Base-by-base conservation (phyloP, 2,329 filamentous ascomycete species). In the Leptographium lundbergii region DNA sequence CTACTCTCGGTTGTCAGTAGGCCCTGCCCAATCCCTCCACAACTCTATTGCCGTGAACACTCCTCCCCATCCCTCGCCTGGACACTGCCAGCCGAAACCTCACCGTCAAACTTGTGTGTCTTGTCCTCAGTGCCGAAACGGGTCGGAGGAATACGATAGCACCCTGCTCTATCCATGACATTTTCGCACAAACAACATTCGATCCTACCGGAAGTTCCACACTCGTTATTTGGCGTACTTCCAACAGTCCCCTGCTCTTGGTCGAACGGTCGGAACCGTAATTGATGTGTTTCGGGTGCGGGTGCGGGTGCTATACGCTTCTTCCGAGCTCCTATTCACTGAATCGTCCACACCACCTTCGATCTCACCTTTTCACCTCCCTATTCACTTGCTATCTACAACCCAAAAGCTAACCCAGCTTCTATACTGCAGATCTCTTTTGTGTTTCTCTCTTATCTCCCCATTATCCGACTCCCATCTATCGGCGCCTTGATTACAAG, bases 21-120 rank as follows among this genome's bases (percentile, higher is more conserved):
- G 55, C 59, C 60, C 56, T 59, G 39, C 59, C 51, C 45, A 29
- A 27, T 57, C 56, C 24, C 25, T 34, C 52, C 36, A 42, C 50
- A 34, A 27, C 24, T 39, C 54, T 19, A 32, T 45, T 45, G 17
- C 36, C 39, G 36, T 24, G 36, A 19, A 9, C 53, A 17, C 7
- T 45, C 13, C 24, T 54, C 53, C 25, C 29, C 14, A 24, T 39
- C 27, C 17, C 5, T 54, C 32, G 9, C n/a, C 51, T 34, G 29
- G 13, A 11, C 19, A 29, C 51, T 29, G 14, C 34, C 22, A 34
- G 19, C 9, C 24, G n/a, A 42, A 55, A n/a, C 52, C 6, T 53
- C 29, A 2, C n/a, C 13, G 29, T 29, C 14, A 29, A 52, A 32
- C 2, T 14, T 25, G 22, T 25, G 24, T 52, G 27, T 27, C 10